Conservation (phyloP, 140 eudicot genomes). For the Senecio squalidus region DNA sequence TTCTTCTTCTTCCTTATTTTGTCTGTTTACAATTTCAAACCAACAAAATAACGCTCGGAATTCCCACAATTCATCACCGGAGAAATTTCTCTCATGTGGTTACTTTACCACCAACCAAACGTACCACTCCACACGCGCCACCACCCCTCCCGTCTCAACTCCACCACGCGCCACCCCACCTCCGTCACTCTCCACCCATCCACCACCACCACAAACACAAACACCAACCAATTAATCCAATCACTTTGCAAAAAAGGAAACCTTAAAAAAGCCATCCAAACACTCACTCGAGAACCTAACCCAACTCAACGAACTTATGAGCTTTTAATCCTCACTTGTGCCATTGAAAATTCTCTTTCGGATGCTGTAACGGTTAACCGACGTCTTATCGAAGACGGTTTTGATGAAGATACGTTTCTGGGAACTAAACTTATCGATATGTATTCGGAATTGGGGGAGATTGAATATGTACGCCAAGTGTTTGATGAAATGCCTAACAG, state of each 20-base stretch:
- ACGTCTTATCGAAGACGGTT: constrained; percentile 49
- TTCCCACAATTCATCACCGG: constrained; percentile 12
- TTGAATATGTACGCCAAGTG: constrained; percentile 73
- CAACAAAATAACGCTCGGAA: constrained; percentile 5
- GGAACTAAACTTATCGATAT: constrained; percentile 74
- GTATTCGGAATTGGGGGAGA: constrained; percentile 50
- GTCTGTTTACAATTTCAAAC: neutral
- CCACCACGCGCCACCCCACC: constrained; percentile 27
- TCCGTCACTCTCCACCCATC: constrained; percentile 41
- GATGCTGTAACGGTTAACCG: constrained; percentile 54
- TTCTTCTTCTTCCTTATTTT: constrained; percentile 16
- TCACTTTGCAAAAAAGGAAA: constrained; percentile 61
- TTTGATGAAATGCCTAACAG: constrained; percentile 53
- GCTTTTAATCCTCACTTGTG: constrained; percentile 66
- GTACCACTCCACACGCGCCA: constrained; percentile 27
- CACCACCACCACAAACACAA: constrained; percentile 27
- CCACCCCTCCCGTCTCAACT: constrained; percentile 23
- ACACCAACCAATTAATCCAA: constrained; percentile 57
- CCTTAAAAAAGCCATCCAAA: constrained; percentile 60
- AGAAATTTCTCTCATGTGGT: constrained; percentile 39
- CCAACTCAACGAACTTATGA: constrained; percentile 84
- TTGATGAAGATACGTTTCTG: constrained; percentile 53
- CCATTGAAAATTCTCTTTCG: constrained; percentile 34
- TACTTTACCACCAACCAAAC: constrained; percentile 37
- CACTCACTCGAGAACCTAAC: constrained; percentile 51